A percentile compares a stretch with the other conserved stretches of the same genome.
phyloP scores from a whole-genome alignment of 2,329 filamentous ascomycete species.

The Fusarium falciforme region DNA sequence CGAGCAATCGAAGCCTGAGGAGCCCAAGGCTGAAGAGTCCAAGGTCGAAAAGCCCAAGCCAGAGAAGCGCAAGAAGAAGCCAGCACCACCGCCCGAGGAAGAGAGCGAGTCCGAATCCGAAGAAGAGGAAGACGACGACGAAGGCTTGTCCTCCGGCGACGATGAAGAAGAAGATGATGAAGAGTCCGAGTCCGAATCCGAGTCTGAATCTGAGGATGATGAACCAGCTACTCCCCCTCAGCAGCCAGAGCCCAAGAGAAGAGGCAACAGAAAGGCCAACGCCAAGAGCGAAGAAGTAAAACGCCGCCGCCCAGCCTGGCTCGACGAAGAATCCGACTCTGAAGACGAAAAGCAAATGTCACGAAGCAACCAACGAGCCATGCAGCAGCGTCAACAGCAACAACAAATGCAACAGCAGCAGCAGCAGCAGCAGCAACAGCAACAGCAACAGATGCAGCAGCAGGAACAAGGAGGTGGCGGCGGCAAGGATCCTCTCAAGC shows the following conservation, averaged over 20 bases:
- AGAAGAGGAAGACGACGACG: conserved; percentile 32
- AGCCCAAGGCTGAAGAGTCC: neutral
- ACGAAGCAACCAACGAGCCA: neutral
- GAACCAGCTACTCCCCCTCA: conserved; percentile 42
- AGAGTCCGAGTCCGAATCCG: conserved; percentile 30
- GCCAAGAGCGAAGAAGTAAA: conserved; percentile 23
- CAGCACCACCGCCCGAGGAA: conserved; percentile 19
- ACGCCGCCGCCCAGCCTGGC: conserved; percentile 36
- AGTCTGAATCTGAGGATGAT: conserved; percentile 38
- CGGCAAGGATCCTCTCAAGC: conserved; percentile 61
- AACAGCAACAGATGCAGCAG: conserved; percentile 31
- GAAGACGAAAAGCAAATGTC: conserved; percentile 30
- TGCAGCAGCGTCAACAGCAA: conserved; percentile 16
- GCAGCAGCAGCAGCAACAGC: conserved; percentile 31
- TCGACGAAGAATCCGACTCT: conserved; percentile 35
- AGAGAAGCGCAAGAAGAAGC: conserved; percentile 24
- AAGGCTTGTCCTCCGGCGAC: conserved; percentile 17
- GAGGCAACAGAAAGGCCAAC: neutral
- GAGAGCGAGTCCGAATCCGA: conserved; percentile 37
- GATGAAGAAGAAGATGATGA: conserved; percentile 29
- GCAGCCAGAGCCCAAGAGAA: conserved; percentile 24
- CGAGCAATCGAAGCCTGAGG: conserved; percentile 9
- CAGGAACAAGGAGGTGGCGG: conserved; percentile 34
- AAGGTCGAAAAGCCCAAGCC: conserved; percentile 16
- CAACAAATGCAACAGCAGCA: conserved; percentile 31